Base-by-base conservation (phyloP, 176 grass and related monocot genomes). In the Aegilops speltoides region DNA sequence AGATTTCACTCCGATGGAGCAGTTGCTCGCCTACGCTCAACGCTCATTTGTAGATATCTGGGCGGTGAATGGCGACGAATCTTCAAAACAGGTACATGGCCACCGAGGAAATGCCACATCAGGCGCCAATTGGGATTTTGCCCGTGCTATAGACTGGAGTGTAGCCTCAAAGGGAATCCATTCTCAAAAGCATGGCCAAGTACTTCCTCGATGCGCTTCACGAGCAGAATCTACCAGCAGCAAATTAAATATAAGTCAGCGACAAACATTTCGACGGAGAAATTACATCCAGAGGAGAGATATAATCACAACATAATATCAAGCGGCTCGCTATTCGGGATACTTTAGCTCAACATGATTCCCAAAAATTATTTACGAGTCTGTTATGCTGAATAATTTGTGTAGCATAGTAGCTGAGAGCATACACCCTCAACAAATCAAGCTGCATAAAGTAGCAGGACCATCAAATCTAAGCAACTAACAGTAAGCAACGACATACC, bases 121-220 rank as follows among this genome's bases (percentile, higher is more conserved):
- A 85, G 73, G 68, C 2, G 14, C 14, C 50, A 33, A 20, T 43
- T 60, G 23, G 48, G 23, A 60, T 68, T 79, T 79, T 67, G 31
- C 48, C 19, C 34, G 22, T 86, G 90, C 80, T 96, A 99, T 66
- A 99, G 77, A 81, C 88, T 99, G 34, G 97, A 92, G 17, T 20
- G 87, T 25, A 89, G 88, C 43, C 90, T 93, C 83, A 91, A 70
- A 2, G 80, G 85, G 28, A 89, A 91, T 88, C 94, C 92, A 56
- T 84, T 94, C 90, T 99, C 97, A 0, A 99, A 96, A 87, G 97
- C 97, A 22, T 99, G 94, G 52, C 88, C 87, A 26, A 99, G 94
- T 64, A 99, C 97, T 83, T 96, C 97, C 73, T 99, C 97, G 2
- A 99, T 99, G 57, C 83, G 90, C 89, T 99, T 99, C 73, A 94